Evolutionary conservation across 164 flowering plant genomes (phyloP).

Genomic region (Macadamia tetraphylla): DNA sequence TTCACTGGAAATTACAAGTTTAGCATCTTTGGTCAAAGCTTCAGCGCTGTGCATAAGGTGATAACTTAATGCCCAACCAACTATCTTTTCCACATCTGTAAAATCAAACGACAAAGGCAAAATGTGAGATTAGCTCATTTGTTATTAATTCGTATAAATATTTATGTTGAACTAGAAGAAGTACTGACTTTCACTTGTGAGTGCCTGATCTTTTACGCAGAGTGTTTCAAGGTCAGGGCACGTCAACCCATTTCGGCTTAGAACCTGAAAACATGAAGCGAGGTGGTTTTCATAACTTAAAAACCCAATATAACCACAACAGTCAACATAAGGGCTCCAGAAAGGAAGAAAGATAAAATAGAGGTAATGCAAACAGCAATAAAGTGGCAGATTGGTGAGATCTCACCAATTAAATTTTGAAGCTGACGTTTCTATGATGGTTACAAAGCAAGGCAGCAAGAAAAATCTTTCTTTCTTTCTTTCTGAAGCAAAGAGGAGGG

Average conservation of each 20-base stretch:
- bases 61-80: constrained; percentile 65
- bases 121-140: neutral
- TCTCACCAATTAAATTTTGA: too few species aligned
- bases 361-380: too few species aligned
- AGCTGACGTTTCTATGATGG: too few species aligned
- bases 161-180: neutral
- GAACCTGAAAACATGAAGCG: constrained; percentile 33
- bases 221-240: constrained; percentile 51
- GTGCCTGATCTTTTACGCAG: constrained; percentile 54
- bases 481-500: too few species aligned
- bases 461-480: too few species aligned
- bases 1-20: constrained; percentile 48
- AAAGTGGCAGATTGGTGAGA: too few species aligned
- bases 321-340: neutral
- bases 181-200: constrained; percentile 51
- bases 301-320: neutral
- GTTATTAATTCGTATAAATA: too few species aligned
- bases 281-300: neutral
- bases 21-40: constrained; percentile 32
- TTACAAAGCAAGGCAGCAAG: too few species aligned
- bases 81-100: constrained; percentile 50
- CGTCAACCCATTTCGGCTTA: constrained; percentile 36
- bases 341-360: too few species aligned
- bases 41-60: constrained; percentile 48
- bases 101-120: neutral